Conservation (phyloP, 495 filamentous ascomycete genomes). For the Xylaria castorea region DNA sequence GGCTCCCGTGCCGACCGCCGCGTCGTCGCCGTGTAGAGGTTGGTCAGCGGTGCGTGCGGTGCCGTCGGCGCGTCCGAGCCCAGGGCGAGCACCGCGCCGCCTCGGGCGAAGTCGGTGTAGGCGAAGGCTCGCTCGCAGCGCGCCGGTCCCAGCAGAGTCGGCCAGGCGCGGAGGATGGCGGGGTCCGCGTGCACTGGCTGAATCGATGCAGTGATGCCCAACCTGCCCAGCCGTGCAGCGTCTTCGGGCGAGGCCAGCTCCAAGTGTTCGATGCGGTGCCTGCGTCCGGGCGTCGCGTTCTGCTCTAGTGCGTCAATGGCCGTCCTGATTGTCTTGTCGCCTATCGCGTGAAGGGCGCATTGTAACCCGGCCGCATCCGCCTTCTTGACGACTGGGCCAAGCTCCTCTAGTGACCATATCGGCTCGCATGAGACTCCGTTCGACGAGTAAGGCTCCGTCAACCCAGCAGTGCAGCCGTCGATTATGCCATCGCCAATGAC, state of each 20-base stretch:
- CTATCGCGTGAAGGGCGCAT: conserved; percentile 71
- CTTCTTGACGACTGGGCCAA: conserved; percentile 60
- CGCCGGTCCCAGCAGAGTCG: conserved; percentile 57
- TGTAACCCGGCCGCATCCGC: conserved; percentile 64
- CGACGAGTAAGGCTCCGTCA: conserved; percentile 65
- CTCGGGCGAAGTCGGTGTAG: conserved; percentile 64
- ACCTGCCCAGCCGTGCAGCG: conserved; percentile 57
- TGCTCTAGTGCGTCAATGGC: conserved; percentile 62
- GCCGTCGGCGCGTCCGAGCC: conserved; percentile 69
- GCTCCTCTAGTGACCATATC: conserved; percentile 60
- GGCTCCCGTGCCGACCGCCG: conserved; percentile 61
- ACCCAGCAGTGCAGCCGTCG: conserved; percentile 69
- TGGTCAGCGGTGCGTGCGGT: conserved; percentile 60
- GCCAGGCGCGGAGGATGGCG: conserved; percentile 66
- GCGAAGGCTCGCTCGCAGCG: conserved; percentile 64
- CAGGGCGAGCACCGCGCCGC: conserved; percentile 60
- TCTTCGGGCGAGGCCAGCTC: conserved; percentile 63
- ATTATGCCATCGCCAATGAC: conserved; percentile 73
- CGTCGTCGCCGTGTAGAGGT: conserved; percentile 67
- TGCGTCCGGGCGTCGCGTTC: conserved; percentile 50
- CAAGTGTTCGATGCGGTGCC: conserved; percentile 69
- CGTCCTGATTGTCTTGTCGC: conserved; percentile 62
- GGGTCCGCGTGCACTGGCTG: conserved; percentile 70
- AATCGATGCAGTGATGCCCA: conserved; percentile 68
- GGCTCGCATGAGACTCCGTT: conserved; percentile 55